Percentiles rank a stretch among this genome's conserved stretches.
Evolutionary conservation across 2,329 filamentous ascomycete genomes (phyloP).

Genomic region (Cyphellophora attinorum): DNA sequence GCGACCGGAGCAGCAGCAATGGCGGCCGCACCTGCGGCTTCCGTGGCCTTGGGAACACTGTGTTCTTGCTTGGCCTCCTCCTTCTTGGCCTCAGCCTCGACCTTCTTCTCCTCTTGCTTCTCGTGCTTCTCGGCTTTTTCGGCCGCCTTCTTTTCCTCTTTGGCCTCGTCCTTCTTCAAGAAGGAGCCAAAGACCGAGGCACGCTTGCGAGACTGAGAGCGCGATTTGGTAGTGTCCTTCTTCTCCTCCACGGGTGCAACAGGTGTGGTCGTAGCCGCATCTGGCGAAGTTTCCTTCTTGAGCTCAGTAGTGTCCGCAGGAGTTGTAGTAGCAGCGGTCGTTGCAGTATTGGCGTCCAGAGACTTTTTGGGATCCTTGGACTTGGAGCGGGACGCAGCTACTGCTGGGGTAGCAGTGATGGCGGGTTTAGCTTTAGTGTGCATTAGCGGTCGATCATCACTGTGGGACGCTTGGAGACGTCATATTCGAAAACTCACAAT

Average conservation of each 20-base stretch:
- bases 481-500: constrained; percentile 39
- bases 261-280: constrained; percentile 10
- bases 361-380: constrained; percentile 25
- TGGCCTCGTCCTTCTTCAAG: constrained; percentile 48
- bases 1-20: constrained; percentile 34
- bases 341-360: constrained; percentile 12
- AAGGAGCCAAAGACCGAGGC: constrained; percentile 49
- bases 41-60: constrained; percentile 31
- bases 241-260: constrained; percentile 3
- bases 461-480: constrained; percentile 17
- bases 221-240: constrained; percentile 35
- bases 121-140: constrained; percentile 35
- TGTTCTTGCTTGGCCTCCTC: constrained; percentile 31
- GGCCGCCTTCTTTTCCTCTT: constrained; percentile 33
- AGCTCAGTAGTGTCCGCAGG: constrained; percentile 14
- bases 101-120: constrained; percentile 28
- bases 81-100: constrained; percentile 28
- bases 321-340: constrained; percentile 8
- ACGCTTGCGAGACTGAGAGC: constrained; percentile 51
- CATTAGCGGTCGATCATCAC: constrained; percentile 18
- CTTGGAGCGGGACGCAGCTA: constrained; percentile 23
- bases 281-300: constrained; percentile 14
- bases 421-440: constrained; percentile 32
- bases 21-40: constrained; percentile 29
- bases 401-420: constrained; percentile 26